Evolutionary conservation across 192 early-diverging fungal genomes (phyloP).

Genomic region (Coemansia aciculifera): DNA sequence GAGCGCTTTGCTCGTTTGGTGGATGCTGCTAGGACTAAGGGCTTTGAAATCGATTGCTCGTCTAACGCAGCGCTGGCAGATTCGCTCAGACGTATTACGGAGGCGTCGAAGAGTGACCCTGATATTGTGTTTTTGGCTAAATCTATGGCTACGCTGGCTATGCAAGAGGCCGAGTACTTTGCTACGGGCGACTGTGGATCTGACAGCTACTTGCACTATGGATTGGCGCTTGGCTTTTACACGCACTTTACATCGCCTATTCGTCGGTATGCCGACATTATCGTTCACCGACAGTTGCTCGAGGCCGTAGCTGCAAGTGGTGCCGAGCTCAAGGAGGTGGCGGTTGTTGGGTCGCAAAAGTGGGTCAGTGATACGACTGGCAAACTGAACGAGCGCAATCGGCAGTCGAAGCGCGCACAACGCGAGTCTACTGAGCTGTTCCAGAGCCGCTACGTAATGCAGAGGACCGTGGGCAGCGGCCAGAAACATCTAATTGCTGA

Average conservation of each 20-base stretch:
- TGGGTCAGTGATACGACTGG: slow-evolving; percentile 41
- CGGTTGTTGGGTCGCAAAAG: slow-evolving; percentile 10
- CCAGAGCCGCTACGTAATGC: slow-evolving; percentile 68
- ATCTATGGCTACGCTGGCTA: slow-evolving; percentile 74
- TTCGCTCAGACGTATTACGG: slow-evolving; percentile 57
- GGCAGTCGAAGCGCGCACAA: slow-evolving; percentile 76
- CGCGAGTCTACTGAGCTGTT: slow-evolving; percentile 79
- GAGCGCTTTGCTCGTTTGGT: slow-evolving; percentile 64
- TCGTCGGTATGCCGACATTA: slow-evolving; percentile 78
- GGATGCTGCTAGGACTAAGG: slow-evolving; percentile 59
- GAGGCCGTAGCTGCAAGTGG: slow-evolving; percentile 35
- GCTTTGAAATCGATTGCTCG: slow-evolving; percentile 63
- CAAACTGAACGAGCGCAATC: slow-evolving; percentile 68
- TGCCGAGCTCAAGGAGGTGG: background rate
- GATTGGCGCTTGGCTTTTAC: slow-evolving; percentile 71
- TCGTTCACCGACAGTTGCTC: slow-evolving; percentile 73
- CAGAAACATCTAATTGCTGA: slow-evolving; percentile 56
- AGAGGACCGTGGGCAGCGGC: slow-evolving; percentile 42
- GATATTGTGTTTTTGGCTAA: slow-evolving; percentile 63
- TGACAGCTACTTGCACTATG: slow-evolving; percentile 66
- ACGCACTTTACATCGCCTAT: slow-evolving; percentile 86
- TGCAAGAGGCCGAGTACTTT: slow-evolving; percentile 74
- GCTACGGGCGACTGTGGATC: slow-evolving; percentile 57
- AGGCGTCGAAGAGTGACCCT: slow-evolving; percentile 45
- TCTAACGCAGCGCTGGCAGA: slow-evolving; percentile 64